Evolutionary conservation across 805 yeast genomes (phyloP).

Genomic region (Priceomyces haplophilus): DNA sequence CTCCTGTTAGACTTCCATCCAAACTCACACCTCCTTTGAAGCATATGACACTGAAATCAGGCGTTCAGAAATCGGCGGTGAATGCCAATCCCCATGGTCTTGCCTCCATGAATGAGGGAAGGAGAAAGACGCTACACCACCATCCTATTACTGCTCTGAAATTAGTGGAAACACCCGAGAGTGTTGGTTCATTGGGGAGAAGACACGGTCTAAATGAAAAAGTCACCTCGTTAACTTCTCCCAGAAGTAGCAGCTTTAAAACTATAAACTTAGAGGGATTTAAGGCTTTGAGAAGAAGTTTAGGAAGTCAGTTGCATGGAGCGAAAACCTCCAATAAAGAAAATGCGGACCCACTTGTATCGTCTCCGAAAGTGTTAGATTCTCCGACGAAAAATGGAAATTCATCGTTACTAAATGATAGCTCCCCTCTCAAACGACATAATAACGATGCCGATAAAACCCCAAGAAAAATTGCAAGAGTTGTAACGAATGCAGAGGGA

Average conservation of each 20-base stretch:
- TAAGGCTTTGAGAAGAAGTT: conserved; percentile 13
- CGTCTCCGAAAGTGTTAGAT: conserved; percentile 9
- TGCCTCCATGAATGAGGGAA: conserved; percentile 32
- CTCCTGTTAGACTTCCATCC: conserved; percentile 17
- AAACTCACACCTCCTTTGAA: conserved; percentile 1
- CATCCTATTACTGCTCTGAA: conserved; percentile 5
- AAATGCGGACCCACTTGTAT: conserved; percentile 16
- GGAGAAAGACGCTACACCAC: conserved; percentile 24
- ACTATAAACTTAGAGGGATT: conserved; percentile 14
- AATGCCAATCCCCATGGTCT: conserved; percentile 45
- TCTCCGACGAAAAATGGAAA: conserved; percentile 5
- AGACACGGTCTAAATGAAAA: neutral
- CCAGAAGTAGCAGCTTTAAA: conserved; percentile 9
- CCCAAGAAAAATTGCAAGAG: conserved; percentile 19
- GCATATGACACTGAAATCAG: neutral
- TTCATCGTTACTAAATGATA: conserved; percentile 2
- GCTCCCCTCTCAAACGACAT: conserved; percentile 18
- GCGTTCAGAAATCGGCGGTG: conserved; percentile 8
- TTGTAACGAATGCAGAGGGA: conserved; percentile 11
- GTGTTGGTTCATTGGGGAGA: neutral
- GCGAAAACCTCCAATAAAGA: conserved; percentile 13
- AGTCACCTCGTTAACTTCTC: conserved; percentile 15
- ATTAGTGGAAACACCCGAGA: conserved; percentile 13
- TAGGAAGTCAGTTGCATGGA: conserved; percentile 14
- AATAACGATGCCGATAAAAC: conserved; percentile 1